Evolutionary conservation across 371 early-diverging fungal genomes (phyloP).

Genomic region (Funneliformis caledonium): DNA sequence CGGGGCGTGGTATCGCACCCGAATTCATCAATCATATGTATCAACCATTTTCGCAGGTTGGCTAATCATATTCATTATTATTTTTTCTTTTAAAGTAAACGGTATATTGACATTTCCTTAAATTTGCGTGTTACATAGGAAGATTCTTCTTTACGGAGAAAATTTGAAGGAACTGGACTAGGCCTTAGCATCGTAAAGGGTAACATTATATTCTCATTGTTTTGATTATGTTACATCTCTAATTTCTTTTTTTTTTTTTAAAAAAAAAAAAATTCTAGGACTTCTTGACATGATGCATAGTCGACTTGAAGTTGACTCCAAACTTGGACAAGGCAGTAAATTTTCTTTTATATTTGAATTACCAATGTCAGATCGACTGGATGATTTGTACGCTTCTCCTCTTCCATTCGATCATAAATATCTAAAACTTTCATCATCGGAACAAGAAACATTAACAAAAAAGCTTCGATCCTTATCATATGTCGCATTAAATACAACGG

Average conservation of each 20-base stretch:
- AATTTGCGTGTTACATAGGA: neutral
- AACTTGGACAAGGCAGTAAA: neutral
- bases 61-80: neutral
- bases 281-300: slow-evolving; percentile 19
- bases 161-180: slow-evolving; percentile 22
- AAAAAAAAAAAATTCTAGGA: neutral
- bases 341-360: neutral
- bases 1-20: slow-evolving; percentile 4
- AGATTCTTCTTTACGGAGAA: slow-evolving; percentile 14
- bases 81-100: neutral
- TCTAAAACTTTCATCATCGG: neutral
- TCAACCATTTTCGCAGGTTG: slow-evolving; percentile 18
- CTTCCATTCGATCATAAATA: slow-evolving; percentile 12
- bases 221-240: neutral
- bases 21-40: slow-evolving; percentile 4
- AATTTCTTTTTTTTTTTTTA: neutral
- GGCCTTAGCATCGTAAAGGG: slow-evolving; percentile 26
- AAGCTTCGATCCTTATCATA: neutral
- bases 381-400: neutral
- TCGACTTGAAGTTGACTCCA: neutral
- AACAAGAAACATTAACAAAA: neutral
- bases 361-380: neutral
- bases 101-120: neutral
- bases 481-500: neutral
- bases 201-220: neutral